Conservation (phyloP, 495 filamentous ascomycete species). For the Talaromyces ruber region DNA sequence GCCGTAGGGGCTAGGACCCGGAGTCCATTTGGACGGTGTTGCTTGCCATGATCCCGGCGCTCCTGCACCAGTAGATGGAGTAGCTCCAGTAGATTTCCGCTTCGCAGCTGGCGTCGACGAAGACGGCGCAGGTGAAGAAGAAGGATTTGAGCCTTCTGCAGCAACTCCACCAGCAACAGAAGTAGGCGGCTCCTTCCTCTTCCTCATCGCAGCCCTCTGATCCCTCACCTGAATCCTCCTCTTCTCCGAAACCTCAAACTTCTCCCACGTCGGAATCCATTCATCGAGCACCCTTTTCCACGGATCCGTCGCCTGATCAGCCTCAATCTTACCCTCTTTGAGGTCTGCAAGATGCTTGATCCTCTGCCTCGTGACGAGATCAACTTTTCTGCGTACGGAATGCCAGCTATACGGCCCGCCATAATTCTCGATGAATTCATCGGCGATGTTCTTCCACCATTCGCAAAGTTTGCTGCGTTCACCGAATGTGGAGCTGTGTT, state of each 20-base stretch:
- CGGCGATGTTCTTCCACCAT: conserved; percentile 36
- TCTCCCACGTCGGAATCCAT: conserved; percentile 37
- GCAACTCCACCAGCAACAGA: not conserved
- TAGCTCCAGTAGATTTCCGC: not conserved
- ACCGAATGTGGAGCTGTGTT: conserved; percentile 28
- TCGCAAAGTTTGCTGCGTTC: conserved; percentile 39
- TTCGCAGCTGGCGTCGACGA: not conserved
- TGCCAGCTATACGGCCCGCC: conserved; percentile 39
- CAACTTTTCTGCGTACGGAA: conserved; percentile 38
- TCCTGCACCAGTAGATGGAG: not conserved
- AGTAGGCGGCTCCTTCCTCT: conserved; percentile 17
- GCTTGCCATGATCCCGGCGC: conserved; percentile 2
- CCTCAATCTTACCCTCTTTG: conserved; percentile 15
- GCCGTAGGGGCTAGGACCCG: not conserved
- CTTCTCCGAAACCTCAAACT: conserved; percentile 31
- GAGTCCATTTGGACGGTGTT: not conserved
- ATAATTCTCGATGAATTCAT: conserved; percentile 29
- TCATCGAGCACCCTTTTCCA: conserved; percentile 32
- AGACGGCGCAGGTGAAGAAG: not conserved
- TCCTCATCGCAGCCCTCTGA: conserved; percentile 26
- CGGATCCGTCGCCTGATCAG: conserved; percentile 30
- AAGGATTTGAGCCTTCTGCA: not conserved
- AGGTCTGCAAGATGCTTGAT: conserved; percentile 34
- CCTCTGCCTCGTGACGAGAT: conserved; percentile 35
- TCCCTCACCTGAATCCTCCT: conserved; percentile 33